Conservation (phyloP, 2,329 filamentous ascomycete species). For the Cryphonectria carpinicola region DNA sequence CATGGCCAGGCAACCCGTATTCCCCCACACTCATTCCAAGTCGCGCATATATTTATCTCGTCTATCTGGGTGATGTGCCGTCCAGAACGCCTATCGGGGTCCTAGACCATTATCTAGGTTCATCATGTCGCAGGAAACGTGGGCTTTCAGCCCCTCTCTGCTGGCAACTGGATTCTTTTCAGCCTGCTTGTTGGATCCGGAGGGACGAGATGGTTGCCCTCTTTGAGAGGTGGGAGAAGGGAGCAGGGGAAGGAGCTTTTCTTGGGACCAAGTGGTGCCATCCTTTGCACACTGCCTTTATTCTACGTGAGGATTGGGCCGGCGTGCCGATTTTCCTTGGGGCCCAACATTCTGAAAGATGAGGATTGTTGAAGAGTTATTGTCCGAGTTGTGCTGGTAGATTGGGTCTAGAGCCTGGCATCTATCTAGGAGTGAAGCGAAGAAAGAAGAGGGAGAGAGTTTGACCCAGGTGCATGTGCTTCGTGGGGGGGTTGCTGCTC, state of each 20-base stretch:
- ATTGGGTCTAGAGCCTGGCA: not conserved
- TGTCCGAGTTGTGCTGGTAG: not conserved
- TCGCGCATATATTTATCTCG: not conserved
- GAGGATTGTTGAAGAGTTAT: not conserved
- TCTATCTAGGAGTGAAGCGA: not conserved
- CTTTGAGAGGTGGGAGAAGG: not conserved
- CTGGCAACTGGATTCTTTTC: no score
- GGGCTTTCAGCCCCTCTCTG: not conserved
- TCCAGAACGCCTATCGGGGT: not conserved
- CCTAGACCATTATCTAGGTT: not conserved
- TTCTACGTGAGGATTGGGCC: not conserved
- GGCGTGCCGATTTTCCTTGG: not conserved
- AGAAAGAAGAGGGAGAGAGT: no score
- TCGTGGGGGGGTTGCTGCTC: not conserved
- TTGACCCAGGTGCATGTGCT: not conserved
- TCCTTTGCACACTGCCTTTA: not conserved
- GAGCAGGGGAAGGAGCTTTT: not conserved
- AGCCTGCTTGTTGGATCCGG: not conserved
- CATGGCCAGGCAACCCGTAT: no score
- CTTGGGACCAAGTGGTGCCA: not conserved
- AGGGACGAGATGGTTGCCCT: not conserved
- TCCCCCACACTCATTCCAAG: no score
- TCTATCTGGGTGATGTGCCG: not conserved
- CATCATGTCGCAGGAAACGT: not conserved
- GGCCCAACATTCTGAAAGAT: not conserved